phyloP scores from a whole-genome alignment of 371 early-diverging fungal species.

The Actinomucor elegans region DNA sequence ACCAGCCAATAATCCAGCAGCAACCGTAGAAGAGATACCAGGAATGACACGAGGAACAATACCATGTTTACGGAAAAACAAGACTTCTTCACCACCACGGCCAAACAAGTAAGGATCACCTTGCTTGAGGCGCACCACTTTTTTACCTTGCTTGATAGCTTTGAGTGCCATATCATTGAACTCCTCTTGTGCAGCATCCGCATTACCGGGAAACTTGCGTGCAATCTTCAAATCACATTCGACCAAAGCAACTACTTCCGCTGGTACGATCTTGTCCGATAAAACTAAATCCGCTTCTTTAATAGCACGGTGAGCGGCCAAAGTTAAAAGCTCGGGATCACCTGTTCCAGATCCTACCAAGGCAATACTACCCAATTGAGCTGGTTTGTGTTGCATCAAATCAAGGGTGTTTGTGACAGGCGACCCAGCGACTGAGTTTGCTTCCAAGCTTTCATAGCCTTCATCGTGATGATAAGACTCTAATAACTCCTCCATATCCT shows the following conservation, averaged over 20 bases:
- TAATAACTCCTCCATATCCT: constrained; percentile 61
- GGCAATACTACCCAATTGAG: constrained; percentile 34
- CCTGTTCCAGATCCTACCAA: constrained; percentile 93
- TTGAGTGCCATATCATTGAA: constrained; percentile 68
- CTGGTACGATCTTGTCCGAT: constrained; percentile 82
- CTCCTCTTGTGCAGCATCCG: constrained; percentile 80
- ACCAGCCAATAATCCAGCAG: constrained; percentile 73
- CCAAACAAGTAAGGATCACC: constrained; percentile 95
- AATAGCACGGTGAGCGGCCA: constrained; percentile 71
- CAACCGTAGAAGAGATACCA: constrained; percentile 79
- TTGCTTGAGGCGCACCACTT: constrained; percentile 83
- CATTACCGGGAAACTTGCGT: constrained; percentile 75
- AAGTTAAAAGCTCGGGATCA: constrained; percentile 78
- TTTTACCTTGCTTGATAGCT: constrained; percentile 63
- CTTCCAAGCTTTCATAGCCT: constrained; percentile 44
- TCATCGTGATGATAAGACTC: constrained; percentile 69
- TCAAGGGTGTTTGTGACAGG: not conserved
- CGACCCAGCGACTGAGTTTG: not conserved
- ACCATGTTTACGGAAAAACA: constrained; percentile 70
- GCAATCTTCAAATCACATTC: constrained; percentile 62
- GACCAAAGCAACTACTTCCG: constrained; percentile 60
- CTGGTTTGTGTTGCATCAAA: not conserved
- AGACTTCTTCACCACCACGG: constrained; percentile 88
- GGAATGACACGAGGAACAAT: constrained; percentile 75
- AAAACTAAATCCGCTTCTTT: constrained; percentile 78